Base-by-base conservation (phyloP, 2,329 filamentous ascomycete genomes). In the Chaetoscypha palmicola region DNA sequence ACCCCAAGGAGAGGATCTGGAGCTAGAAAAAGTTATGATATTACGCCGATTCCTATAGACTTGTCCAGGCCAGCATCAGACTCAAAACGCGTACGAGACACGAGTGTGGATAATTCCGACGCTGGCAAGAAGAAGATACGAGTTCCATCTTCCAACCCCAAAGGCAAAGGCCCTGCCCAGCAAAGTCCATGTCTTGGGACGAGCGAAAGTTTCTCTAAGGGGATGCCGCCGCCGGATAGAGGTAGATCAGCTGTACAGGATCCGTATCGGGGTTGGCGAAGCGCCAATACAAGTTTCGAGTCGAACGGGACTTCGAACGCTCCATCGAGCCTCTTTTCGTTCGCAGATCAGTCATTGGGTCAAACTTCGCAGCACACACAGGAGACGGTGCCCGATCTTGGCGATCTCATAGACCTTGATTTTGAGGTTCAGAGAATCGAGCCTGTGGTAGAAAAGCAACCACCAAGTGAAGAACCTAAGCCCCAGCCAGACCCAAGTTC, bases 271-370 rank as follows among this genome's bases (percentile, higher is more conserved):
- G 31, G 33, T 14, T 36, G 23, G 12, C 8, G 45, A 41, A 43
- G 39, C 10, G 47, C 37, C 5, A 38, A 45, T 16, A 49, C 47
- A 5, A 55, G 52, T 36, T 58, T 59, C 35, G 42, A 45, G 2
- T 56, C 55, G 1, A 28, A 12, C 24, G 24, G 12, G 24, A 7
- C 24, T 28, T 7, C 12, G 7, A 31, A 40, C 31, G 26, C 43
- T 1, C 3, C 3, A 2, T 48, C 47, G 11, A 47, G 43, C 28
- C 10, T 56, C 14, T 57, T 57, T 23, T 56, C 55, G 7, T 32
- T 36, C 9, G 16, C 8, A 24, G 20, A 22, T 12, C 16, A 16
- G 1, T 43, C 34, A 16, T 43, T 43, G 16, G 23, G 33, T 7
- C 8, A 41, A 5, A 26, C 38, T 2, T 36, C 26, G 12, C 39